Conservation (phyloP, 495 filamentous ascomycete species). For the Choiromyces venosus region DNA sequence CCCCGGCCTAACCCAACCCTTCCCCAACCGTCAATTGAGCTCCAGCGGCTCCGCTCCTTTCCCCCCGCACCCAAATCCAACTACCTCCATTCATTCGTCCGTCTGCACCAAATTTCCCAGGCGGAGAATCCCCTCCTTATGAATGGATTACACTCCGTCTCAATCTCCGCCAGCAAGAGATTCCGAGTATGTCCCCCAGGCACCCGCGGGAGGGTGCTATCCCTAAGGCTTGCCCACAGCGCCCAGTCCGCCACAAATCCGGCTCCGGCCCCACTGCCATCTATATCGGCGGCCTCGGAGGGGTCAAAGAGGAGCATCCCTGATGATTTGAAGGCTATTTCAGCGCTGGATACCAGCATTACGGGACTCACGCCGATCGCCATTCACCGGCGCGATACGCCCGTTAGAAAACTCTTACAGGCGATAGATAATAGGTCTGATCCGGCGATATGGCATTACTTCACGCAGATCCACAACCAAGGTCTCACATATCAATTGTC, state of each 20-base stretch:
- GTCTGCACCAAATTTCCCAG: constrained; percentile 16
- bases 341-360: constrained; percentile 19
- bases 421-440: constrained; percentile 29
- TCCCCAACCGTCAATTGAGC: neutral
- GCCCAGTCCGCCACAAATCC: neutral
- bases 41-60: neutral
- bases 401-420: constrained; percentile 24
- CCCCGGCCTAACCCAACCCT: too few relatives aligned
- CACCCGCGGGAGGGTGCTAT: constrained; percentile 30
- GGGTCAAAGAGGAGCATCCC: neutral
- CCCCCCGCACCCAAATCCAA: neutral
- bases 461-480: constrained; percentile 4
- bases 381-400: constrained; percentile 12
- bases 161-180: constrained; percentile 26
- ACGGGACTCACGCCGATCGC: constrained; percentile 31
- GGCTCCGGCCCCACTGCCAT: neutral
- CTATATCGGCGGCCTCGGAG: neutral
- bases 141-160: constrained; percentile 38
- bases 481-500: constrained; percentile 14
- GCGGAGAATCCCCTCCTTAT: constrained; percentile 33
- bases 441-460: constrained; percentile 29
- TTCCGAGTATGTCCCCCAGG: constrained; percentile 34
- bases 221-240: constrained; percentile 28
- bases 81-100: constrained; percentile 1
- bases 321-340: neutral